Percentiles rank a stretch among this genome's conserved stretches.
These are phyloP conservation scores for Xylaria scruposa DNA, from an alignment of 495 filamentous ascomycete species.

Conservation along the genomic window DNA sequence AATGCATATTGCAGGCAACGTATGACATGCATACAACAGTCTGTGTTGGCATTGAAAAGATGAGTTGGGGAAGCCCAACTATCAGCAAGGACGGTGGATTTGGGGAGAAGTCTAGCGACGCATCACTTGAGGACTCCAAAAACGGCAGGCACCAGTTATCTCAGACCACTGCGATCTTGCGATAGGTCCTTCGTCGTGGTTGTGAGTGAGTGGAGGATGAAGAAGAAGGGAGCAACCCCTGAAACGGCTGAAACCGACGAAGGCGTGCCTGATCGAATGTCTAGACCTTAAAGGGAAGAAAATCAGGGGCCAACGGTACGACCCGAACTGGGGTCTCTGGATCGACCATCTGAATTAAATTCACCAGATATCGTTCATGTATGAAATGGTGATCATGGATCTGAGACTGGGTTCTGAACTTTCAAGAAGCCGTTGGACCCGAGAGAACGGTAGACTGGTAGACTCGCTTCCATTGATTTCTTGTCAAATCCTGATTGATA, in stretches of 20 bases:
- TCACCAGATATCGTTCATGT: slow-evolving; percentile 17
- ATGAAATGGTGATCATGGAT: slow-evolving; percentile 21
- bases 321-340: slow-evolving; percentile 8
- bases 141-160: background rate
- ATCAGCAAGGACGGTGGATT: too few relatives aligned
- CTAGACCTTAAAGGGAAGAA: background rate
- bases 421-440: slow-evolving; percentile 6
- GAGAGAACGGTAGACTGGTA: slow-evolving; percentile 4
- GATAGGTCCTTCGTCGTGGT: background rate
- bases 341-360: background rate
- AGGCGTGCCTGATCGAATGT: slow-evolving; percentile 7
- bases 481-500: background rate
- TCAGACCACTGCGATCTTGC: background rate
- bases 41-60: background rate
- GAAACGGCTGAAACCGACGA: slow-evolving; percentile 15
- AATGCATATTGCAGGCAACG: slow-evolving; percentile 20
- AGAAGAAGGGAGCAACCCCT: background rate
- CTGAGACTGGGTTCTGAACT: slow-evolving; percentile 11
- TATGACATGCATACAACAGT: slow-evolving; percentile 1
- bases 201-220: background rate
- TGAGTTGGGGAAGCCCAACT: background rate
- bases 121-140: background rate
- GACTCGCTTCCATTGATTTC: too few relatives aligned
- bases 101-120: background rate
- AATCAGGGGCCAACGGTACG: background rate